Percentiles rank a stretch among this genome's conserved stretches.
These are phyloP conservation scores for Penicillium sp. DNA, from an alignment of 2,329 filamentous ascomycete genomes.

Conservation along the genomic window DNA sequence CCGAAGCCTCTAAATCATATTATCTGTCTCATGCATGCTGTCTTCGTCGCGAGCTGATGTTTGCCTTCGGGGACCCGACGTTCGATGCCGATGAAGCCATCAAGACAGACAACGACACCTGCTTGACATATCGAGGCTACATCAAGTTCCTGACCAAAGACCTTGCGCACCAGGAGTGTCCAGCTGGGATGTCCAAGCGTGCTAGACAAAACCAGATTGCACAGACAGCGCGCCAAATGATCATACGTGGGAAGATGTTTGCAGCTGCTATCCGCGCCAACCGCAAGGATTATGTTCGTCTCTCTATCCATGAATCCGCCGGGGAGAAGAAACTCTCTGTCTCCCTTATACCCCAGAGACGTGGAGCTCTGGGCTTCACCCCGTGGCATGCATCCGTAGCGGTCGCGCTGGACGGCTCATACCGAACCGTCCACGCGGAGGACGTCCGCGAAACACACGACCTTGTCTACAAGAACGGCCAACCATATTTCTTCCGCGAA, in stretches of 20 bases:
- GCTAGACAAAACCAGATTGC: constrained; percentile 18
- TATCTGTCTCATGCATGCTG: constrained; percentile 28
- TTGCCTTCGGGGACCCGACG: constrained; percentile 24
- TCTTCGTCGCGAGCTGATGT: constrained; percentile 28
- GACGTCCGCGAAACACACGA: constrained; percentile 41
- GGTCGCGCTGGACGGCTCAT: constrained; percentile 28
- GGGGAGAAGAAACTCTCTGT: constrained; percentile 29
- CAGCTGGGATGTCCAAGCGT: constrained; percentile 16
- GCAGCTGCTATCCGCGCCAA: constrained; percentile 28
- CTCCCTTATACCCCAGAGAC: constrained; percentile 24
- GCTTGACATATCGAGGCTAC: constrained; percentile 29
- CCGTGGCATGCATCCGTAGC: constrained; percentile 40
- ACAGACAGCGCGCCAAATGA: constrained; percentile 27
- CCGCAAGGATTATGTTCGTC: constrained; percentile 28
- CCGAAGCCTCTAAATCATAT: constrained; percentile 23
- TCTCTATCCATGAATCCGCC: constrained; percentile 31
- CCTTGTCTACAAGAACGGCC: constrained; percentile 47
- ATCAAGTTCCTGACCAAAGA: constrained; percentile 31
- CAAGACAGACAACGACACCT: constrained; percentile 28
- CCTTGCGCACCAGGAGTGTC: constrained; percentile 19
- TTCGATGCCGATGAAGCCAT: constrained; percentile 27
- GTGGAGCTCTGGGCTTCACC: constrained; percentile 24
- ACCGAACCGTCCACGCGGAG: constrained; percentile 25
- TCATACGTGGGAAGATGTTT: constrained; percentile 29
- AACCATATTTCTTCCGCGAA: constrained; percentile 54